A percentile compares a stretch with the other conserved stretches of the same genome.
phyloP scores from a whole-genome alignment of 345 rosid species.

The Rhodomyrtus tomentosa region DNA sequence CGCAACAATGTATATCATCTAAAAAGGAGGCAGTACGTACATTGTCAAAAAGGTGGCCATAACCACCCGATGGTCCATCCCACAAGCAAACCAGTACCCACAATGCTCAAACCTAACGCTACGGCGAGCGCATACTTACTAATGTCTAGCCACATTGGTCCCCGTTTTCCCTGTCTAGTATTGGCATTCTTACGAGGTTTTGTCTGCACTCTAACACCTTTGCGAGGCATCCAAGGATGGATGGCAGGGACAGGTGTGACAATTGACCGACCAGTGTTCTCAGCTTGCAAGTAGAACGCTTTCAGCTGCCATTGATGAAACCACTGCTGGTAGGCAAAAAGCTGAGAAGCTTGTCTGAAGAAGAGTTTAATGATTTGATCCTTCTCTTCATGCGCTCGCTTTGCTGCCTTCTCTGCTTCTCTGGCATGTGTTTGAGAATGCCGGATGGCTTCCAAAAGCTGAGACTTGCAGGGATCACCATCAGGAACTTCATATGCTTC shows the following conservation, averaged over 20 bases:
- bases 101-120: constrained; percentile 74
- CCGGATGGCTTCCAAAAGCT: constrained; percentile 74
- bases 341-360: constrained; percentile 85
- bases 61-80: constrained; percentile 98
- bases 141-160: constrained; percentile 20
- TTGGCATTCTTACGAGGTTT: constrained; percentile 16
- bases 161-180: constrained; percentile 21
- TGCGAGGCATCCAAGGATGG: constrained; percentile 42
- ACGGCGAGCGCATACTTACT: constrained; percentile 38
- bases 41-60: constrained; percentile 31
- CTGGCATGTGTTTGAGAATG: constrained; percentile 97
- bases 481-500: constrained; percentile 21
- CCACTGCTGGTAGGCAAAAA: constrained; percentile 88
- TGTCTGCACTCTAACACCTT: constrained; percentile 15
- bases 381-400: constrained; percentile 70
- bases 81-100: constrained; percentile 82
- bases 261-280: constrained; percentile 40
- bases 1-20: neutral
- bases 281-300: constrained; percentile 47
- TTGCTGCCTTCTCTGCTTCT: constrained; percentile 85
- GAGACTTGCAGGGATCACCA: constrained; percentile 49
- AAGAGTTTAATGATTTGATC: constrained; percentile 66
- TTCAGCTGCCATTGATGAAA: constrained; percentile 73
- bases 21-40: constrained; percentile 17
- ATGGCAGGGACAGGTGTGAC: constrained; percentile 28